Conservation (phyloP, 2,329 filamentous ascomycete species). For the Trichoderma sp. region DNA sequence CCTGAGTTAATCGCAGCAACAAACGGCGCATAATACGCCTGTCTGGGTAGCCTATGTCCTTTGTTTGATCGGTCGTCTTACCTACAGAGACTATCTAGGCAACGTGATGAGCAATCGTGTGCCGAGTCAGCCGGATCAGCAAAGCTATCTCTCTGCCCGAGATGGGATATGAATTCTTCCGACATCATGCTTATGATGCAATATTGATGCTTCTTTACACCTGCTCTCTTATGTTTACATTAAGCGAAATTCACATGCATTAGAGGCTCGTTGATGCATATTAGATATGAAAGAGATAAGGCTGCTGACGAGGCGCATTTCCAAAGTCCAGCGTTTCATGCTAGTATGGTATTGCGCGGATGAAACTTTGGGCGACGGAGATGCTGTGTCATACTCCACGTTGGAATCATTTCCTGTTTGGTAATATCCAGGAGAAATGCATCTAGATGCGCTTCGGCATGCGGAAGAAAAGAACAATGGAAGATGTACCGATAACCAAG, state of each 20-base stretch:
- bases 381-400: background rate
- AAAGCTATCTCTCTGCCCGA: background rate
- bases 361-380: conserved; percentile 4
- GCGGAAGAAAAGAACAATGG: background rate
- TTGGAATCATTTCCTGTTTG: background rate
- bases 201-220: background rate
- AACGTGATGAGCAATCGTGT: background rate
- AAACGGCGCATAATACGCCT: background rate
- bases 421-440: background rate
- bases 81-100: background rate
- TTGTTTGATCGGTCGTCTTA: background rate
- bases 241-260: background rate
- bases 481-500: background rate
- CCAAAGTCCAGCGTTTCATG: background rate
- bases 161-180: background rate
- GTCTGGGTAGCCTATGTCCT: background rate
- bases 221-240: background rate
- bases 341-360: background rate
- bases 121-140: background rate
- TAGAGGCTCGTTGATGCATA: background rate
- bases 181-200: background rate
- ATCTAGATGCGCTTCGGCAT: background rate
- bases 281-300: background rate
- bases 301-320: background rate
- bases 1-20: background rate